These are phyloP conservation scores for Panaeolus cyanescens DNA, from an alignment of 768 basidiomycete genomes.

Conservation along the genomic window DNA sequence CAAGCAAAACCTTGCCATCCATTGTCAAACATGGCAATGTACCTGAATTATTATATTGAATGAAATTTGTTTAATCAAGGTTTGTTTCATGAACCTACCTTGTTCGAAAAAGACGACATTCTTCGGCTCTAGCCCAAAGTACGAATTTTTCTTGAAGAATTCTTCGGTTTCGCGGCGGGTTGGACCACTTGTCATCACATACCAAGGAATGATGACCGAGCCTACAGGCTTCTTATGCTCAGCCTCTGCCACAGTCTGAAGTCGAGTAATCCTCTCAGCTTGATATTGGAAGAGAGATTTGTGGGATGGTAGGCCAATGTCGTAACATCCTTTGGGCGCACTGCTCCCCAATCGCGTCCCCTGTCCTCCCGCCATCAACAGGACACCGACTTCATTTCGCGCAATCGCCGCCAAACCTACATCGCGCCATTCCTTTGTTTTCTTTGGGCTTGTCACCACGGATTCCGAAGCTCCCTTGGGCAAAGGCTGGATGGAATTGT, in stretches of 20 bases:
- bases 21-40: conserved; percentile 93
- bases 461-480: conserved; percentile 77
- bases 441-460: conserved; percentile 47
- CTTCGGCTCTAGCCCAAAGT: conserved; percentile 78
- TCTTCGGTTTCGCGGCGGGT: conserved; percentile 84
- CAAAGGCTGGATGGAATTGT: conserved; percentile 68
- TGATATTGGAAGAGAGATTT: conserved; percentile 96
- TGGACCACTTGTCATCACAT: conserved; percentile 98
- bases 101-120: conserved; percentile 96
- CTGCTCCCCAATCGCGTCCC: conserved; percentile 91
- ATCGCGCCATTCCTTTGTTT: conserved; percentile 72
- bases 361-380: conserved; percentile 98
- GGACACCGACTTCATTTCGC: conserved; percentile 84
- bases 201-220: conserved; percentile 88
- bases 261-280: conserved; percentile 89
- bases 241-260: conserved; percentile 76
- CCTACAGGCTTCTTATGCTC: conserved; percentile 51
- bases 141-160: conserved; percentile 76
- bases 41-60: conserved; percentile 48
- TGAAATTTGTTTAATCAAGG: conserved; percentile 7
- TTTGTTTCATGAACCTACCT: conserved; percentile 49
- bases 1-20: conserved; percentile 92
- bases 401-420: conserved; percentile 83
- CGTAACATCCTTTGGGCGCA: conserved; percentile 97
- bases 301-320: conserved; percentile 91